Evolutionary conservation across 2,329 filamentous ascomycete genomes (phyloP), one percentile per base, ranked within the genome.

Genomic region (Mycogone perniciosa): DNA sequence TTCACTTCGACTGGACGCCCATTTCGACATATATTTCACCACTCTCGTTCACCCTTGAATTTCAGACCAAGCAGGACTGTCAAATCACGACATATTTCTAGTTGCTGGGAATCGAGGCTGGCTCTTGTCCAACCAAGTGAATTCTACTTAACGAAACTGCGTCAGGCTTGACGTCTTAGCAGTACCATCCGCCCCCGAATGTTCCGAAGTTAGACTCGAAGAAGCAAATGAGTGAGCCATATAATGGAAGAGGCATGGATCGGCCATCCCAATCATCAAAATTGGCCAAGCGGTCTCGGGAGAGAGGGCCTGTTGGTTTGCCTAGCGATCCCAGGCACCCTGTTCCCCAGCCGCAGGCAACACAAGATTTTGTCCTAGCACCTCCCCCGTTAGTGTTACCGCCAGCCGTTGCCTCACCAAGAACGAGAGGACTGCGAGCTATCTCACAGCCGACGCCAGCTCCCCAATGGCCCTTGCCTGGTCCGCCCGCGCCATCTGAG

Each of bases 171-270:
- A 46, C 31, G 30, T 5, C 42, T 34, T 6, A 7, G 30, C 31
- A 37, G n/a, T 11, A 3, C 11, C 46, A 9, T 34, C 29, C 20
- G 20, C 13, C 34, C 13, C 34, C 35, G 43, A 11, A 54, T 46
- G 44, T 26, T 37, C 44, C 29, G 34, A 27, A 35, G 26, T 20
- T 40, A 29, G 37, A 45, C 8, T 42, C 33, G 35, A 34, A 35
- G 26, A 53, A 57, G 62, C 74, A 74, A 73, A 81, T 81, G 79
- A 80, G 72, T 75, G 72, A 69, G 65, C 61, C 64, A 61, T 73
- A 79, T 72, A 67, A 81, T 80, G 78, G 72, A 68, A 72, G 67
- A 65, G 67, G 68, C 57, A 76, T 76, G 76, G 77, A 79, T 56
- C 69, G 67, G 65, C 62, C 68, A 59, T 60, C 67, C 55, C 62